Percentiles rank a stretch among this genome's conserved stretches.
Evolutionary conservation across 352 stramenopile genomes (phyloP).

Genomic region (Poterioochromonas sp.): DNA sequence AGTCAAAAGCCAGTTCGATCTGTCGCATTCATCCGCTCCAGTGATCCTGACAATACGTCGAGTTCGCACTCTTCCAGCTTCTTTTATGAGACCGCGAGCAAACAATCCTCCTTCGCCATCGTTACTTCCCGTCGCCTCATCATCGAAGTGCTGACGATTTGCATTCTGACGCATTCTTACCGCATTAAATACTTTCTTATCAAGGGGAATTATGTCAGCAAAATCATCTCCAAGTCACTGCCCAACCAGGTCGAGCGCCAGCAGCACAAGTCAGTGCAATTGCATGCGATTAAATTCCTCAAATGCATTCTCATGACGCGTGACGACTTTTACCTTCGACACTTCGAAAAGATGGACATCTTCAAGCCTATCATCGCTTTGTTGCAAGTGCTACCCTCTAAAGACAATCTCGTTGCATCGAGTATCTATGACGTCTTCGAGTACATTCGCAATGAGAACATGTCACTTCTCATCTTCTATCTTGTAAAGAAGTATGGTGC

Average conservation of each 20-base stretch:
- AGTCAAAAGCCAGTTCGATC: too few relatives aligned
- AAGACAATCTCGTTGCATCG: conserved; percentile 18
- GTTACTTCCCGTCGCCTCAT: not conserved
- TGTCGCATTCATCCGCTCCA: too few relatives aligned
- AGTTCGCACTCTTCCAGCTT: not conserved
- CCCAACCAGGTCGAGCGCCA: too few relatives aligned
- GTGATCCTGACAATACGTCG: too few relatives aligned
- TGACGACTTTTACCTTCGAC: conserved; percentile 7
- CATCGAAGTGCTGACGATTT: not conserved
- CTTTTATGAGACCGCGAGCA: not conserved
- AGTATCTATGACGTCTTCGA: not conserved
- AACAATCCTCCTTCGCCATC: not conserved
- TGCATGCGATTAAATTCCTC: not conserved
- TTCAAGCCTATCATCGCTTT: not conserved
- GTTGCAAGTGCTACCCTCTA: not conserved
- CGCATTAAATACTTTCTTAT: not conserved
- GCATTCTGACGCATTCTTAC: not conserved
- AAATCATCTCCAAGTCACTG: not conserved
- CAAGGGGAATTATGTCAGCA: not conserved
- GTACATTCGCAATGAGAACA: not conserved
- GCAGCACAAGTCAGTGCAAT: not conserved
- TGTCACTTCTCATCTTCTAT: not conserved
- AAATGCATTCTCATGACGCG: not conserved
- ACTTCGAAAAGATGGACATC: conserved; percentile 3
- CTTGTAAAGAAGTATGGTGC: not conserved